phyloP scores from a whole-genome alignment of 257 asterid species.

The Capsicum chinense region DNA sequence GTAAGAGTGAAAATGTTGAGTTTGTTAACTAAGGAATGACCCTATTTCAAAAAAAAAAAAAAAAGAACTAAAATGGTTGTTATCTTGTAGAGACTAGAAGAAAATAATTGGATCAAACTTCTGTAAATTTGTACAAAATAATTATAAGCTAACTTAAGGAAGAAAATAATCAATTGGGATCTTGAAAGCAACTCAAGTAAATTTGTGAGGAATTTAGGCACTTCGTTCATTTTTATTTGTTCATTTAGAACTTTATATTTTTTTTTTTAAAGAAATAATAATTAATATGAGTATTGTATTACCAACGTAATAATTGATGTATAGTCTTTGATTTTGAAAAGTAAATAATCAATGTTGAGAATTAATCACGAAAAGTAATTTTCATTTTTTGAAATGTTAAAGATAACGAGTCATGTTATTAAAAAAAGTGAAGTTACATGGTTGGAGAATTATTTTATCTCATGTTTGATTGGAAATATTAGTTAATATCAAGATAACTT shows the following conservation, averaged over 20 bases:
- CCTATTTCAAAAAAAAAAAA: neutral
- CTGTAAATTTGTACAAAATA: neutral
- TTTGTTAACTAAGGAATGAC: neutral
- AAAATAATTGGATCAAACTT: neutral
- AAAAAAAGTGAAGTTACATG: neutral
- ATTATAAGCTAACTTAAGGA: neutral
- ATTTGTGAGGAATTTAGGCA: neutral
- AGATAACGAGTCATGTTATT: neutral
- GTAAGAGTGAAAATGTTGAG: neutral
- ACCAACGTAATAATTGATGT: too few species aligned
- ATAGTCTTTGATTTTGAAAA: too few species aligned
- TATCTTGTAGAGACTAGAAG: neutral
- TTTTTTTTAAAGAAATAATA: too few species aligned
- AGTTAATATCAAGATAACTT: too few species aligned
- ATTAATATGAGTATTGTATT: too few species aligned
- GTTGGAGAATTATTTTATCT: too few species aligned
- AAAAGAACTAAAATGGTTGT: neutral
- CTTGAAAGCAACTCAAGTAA: conserved; percentile 32
- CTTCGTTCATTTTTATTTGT: too few species aligned
- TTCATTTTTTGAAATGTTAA: too few species aligned
- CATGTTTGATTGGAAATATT: too few species aligned
- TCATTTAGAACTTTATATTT: too few species aligned
- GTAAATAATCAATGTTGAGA: too few species aligned
- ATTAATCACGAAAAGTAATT: too few species aligned
- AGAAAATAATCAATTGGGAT: neutral